Base-by-base conservation (phyloP, 2,329 filamentous ascomycete species). In the Aspergillus sp. region DNA sequence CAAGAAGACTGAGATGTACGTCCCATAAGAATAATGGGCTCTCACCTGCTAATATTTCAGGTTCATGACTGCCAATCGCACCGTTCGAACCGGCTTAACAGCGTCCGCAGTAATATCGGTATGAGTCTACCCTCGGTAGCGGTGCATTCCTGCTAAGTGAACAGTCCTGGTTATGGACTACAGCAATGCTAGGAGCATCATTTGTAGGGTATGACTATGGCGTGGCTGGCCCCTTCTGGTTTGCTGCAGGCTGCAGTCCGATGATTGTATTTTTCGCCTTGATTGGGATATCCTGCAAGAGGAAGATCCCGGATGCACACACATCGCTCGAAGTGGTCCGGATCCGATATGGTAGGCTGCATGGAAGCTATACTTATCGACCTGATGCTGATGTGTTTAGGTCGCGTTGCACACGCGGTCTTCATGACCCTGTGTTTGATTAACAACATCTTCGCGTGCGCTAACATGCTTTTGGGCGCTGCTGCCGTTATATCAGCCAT, bases 221-320 rank as follows among this genome's bases (percentile, higher is more conserved):
- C 0, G 74, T 85, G 1, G 80, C 82, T 1, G 83, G 83, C 0
- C 83, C 83, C 0, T 85, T 86, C 57, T 86, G 83, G 83, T 86
- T 83, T 60, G 83, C 82, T 2, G 83, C 82, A 49, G 84, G 83
- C 1, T 83, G 81, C 53, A 82, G 80, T 8, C 81, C 82, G 0
- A 84, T 84, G 81, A 85, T 85, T 47, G 81, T 83, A 0, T 83
- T 85, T 67, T 84, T 85, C 52, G 77, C 83, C 0, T 62, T 84
- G 0, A 69, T 84, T 1, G 82, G 81, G 0, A 83, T 84, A 10
- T 80, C 78, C 0, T 83, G 80, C 70, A 85, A 85, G 59, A 67
- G 80, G 27, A 80, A 83, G 30, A 80, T 83, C 1, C 83, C 83
- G 0, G 78, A 84, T 57, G 83, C 83, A 0, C 83, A 85, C 60